Conservation (phyloP, 148 eudicot genomes). For the Amaranthus palmeri region DNA sequence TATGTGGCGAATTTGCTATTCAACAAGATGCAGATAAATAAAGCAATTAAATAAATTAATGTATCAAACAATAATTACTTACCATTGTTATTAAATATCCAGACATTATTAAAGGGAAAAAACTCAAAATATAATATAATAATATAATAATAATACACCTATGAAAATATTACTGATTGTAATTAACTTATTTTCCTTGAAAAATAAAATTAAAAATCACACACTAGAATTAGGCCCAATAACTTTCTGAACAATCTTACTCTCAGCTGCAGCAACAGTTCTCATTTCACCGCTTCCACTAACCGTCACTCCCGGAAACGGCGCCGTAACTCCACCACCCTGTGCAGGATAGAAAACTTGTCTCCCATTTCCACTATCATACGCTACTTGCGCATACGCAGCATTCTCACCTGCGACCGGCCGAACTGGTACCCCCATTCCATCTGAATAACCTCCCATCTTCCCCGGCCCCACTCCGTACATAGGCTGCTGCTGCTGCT, state of each 20-base stretch:
- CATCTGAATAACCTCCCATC: slow-evolving; percentile 36
- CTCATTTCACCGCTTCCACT: slow-evolving; percentile 26
- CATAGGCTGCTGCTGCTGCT: slow-evolving; percentile 20
- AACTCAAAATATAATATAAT: not conserved
- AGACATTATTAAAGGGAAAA: not conserved
- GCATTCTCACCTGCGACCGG: slow-evolving; percentile 27
- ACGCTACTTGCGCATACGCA: slow-evolving; percentile 50
- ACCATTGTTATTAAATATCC: not conserved
- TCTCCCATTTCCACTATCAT: slow-evolving; percentile 62
- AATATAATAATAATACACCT: slow-evolving; percentile 1
- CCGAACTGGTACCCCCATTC: slow-evolving; percentile 33
- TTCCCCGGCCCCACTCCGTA: slow-evolving; percentile 32
- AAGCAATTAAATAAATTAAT: too few species aligned
- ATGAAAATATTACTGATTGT: not conserved
- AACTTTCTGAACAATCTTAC: slow-evolving; percentile 30
- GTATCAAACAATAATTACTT: slow-evolving; percentile 5
- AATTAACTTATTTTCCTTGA: not conserved
- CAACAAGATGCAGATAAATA: too few species aligned
- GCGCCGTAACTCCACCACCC: slow-evolving; percentile 34
- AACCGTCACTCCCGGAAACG: slow-evolving; percentile 37
- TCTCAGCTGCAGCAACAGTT: slow-evolving; percentile 13
- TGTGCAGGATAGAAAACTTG: slow-evolving; percentile 54
- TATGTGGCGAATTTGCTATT: too few species aligned
- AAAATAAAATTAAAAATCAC: slow-evolving; percentile 16
- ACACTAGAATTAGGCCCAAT: slow-evolving; percentile 22